These are phyloP conservation scores for Lyophyllum decastes DNA, from an alignment of 768 basidiomycete species.

Conservation along the genomic window DNA sequence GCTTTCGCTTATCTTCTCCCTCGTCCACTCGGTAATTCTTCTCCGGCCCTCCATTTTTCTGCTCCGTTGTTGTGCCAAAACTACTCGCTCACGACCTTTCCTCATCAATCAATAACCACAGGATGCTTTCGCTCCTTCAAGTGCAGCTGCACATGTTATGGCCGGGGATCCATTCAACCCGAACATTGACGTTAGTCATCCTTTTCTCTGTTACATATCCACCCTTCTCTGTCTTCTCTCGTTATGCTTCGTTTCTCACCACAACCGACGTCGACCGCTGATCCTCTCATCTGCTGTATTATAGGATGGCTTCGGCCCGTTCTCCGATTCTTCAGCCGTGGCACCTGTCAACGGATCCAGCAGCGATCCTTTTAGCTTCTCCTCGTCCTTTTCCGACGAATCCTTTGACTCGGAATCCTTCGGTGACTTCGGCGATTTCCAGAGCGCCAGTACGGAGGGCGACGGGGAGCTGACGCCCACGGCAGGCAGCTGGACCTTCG, in stretches of 20 bases:
- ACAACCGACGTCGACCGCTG: no score
- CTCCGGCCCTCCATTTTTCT: not conserved
- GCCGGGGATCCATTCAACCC: conserved; percentile 52
- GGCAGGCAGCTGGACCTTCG: conserved; percentile 70
- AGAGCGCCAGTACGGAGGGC: conserved; percentile 38
- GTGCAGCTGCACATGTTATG: conserved; percentile 34
- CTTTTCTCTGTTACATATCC: not conserved
- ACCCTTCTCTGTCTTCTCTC: not conserved
- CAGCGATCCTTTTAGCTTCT: conserved; percentile 60
- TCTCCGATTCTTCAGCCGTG: conserved; percentile 61
- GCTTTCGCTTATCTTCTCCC: not conserved
- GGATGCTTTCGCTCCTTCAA: conserved; percentile 54
- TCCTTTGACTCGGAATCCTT: conserved; percentile 66
- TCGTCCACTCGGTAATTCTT: not conserved
- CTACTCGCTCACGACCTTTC: not conserved
- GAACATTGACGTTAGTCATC: conserved; percentile 50
- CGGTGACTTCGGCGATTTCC: conserved; percentile 84
- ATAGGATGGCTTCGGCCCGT: conserved; percentile 78
- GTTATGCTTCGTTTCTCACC: not conserved
- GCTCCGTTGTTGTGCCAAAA: not conserved
- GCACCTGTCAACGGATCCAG: conserved; percentile 20
- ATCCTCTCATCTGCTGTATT: not conserved
- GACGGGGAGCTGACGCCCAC: conserved; percentile 58
- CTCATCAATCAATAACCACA: conserved; percentile 18
- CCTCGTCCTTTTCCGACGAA: conserved; percentile 57